Evolutionary conservation across 2,329 filamentous ascomycete genomes (phyloP).

Genomic region (Penicillium italicum): DNA sequence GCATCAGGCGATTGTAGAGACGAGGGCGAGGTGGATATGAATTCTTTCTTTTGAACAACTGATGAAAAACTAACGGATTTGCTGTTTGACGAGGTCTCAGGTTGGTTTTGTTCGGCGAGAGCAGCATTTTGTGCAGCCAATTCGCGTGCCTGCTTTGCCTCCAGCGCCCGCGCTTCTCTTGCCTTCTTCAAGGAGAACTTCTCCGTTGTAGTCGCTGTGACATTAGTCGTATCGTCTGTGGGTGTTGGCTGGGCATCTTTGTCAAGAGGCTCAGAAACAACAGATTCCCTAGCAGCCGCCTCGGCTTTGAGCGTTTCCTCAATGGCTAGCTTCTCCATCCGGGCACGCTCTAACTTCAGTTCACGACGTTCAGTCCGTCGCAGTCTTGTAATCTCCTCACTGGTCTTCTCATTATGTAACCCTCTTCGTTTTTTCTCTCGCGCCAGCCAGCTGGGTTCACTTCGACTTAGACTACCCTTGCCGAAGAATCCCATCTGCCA

Average conservation of each 20-base stretch:
- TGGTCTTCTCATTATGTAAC: conserved; percentile 63
- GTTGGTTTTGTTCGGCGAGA: conserved; percentile 7
- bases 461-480: conserved; percentile 87
- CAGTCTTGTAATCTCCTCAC: conserved; percentile 73
- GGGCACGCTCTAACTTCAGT: conserved; percentile 89
- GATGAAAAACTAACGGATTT: conserved; percentile 72
- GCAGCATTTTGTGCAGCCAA: conserved; percentile 14
- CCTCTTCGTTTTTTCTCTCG: conserved; percentile 72
- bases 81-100: conserved; percentile 14
- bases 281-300: conserved; percentile 33
- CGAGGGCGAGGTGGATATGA: conserved; percentile 34
- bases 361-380: conserved; percentile 76
- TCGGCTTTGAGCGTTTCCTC: conserved; percentile 64
- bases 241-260: conserved; percentile 10
- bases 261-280: conserved; percentile 5
- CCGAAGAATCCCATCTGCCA: conserved; percentile 99
- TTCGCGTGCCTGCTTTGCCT: conserved; percentile 17
- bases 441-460: conserved; percentile 89
- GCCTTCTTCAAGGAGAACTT: conserved; percentile 37
- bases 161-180: conserved; percentile 29
- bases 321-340: conserved; percentile 78
- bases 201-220: conserved; percentile 21
- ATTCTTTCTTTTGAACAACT: conserved; percentile 62
- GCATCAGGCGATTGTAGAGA: conserved; percentile 13
- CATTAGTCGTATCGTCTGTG: conserved; percentile 19